Base-by-base conservation (phyloP, 129 eudicot species). In the Flaveria linearis region DNA sequence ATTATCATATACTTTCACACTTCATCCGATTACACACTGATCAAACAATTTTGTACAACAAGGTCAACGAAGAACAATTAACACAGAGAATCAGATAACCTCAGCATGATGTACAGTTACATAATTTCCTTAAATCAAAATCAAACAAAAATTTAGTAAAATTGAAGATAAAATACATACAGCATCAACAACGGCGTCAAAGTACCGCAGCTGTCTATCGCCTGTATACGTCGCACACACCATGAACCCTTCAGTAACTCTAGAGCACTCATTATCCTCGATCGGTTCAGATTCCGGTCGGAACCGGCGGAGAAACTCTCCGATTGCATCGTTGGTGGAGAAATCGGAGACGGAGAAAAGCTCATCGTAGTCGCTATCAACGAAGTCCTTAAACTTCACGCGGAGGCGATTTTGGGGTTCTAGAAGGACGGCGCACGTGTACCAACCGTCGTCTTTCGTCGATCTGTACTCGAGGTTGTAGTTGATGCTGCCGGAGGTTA, bases 131-230 rank as follows among this genome's bases (percentile, higher is more conserved):
- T 30, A 30, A 4, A 3, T 4, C 4, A 30, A 30, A 30, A 30
- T 30, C 36, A 30, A 30, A 28, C 18, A 26, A 62, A 28, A 61
- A 28, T 16, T 41, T 22, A 5, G 56, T 47, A 7, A 68, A 68
- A 77, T 3, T 72, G 36, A 7, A 57, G 28, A 73, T 18, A 75
- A 55, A 17, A 18, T 56, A 68, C 88, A 39, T 77, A 91, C 96
- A 81, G 80, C 89, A 13, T 87, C 90, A 62, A 87, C 84, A 64
- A 85, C 6, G 73, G 97, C 97, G 70, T 91, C 97, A 78, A 79
- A 91, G 78, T 68, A 88, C 39, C 87, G 88, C 36, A 85, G 69
- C 7, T 81, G 84, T 17, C 71, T 77, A 49, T 81, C 85, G 28
- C 43, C 67, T 66, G 36, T 41, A 17, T 71, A 77, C 1, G 56